Conservation (phyloP, 2,329 filamentous ascomycete species). For the Beauveria scarabaeidicola region DNA sequence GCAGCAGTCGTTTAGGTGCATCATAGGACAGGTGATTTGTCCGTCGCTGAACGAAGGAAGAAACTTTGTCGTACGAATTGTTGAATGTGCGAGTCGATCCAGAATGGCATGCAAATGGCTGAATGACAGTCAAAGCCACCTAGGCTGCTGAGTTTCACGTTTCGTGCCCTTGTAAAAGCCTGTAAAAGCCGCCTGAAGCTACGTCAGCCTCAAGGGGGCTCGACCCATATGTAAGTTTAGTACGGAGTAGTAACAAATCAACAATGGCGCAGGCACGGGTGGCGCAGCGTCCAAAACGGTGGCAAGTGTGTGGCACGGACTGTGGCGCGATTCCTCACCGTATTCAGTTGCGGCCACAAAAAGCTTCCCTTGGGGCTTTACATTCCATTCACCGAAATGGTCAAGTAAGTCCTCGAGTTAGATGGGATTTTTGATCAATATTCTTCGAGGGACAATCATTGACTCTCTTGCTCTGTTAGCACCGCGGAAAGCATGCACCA, state of each 20-base stretch:
- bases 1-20: constrained; percentile 1
- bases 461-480: no score
- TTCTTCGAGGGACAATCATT: no score
- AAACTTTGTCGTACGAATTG: neutral
- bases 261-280: neutral
- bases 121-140: neutral
- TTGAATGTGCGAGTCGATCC: neutral
- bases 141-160: neutral
- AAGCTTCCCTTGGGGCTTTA: no score
- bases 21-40: neutral
- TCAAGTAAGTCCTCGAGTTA: no score
- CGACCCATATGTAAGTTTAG: neutral
- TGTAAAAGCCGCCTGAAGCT: constrained; percentile 3
- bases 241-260: neutral
- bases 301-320: neutral
- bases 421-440: no score
- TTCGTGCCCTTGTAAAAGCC: neutral
- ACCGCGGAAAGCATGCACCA: no score
- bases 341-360: no score
- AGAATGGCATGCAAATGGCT: neutral
- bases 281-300: neutral
- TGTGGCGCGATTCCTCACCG: neutral
- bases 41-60: neutral
- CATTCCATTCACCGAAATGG: no score
- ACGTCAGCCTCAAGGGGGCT: constrained; percentile 5